These are phyloP conservation scores for Coemansia sp. DNA, from an alignment of 192 early-diverging fungal genomes.

Conservation along the genomic window DNA sequence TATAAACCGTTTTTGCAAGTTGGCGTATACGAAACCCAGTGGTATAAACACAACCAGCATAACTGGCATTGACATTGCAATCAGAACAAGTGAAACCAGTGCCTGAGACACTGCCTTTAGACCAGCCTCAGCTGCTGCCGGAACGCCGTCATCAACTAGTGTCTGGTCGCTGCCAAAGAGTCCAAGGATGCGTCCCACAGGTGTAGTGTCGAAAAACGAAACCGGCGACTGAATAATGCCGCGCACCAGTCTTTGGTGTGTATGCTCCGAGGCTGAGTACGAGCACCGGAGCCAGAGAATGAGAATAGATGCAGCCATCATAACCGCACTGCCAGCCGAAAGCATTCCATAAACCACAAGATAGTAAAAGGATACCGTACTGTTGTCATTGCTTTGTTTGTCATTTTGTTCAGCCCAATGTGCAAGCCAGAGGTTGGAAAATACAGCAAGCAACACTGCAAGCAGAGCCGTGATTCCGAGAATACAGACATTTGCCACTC, in stretches of 20 bases:
- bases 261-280: constrained; percentile 56
- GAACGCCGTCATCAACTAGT: constrained; percentile 14
- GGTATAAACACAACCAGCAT: too few species aligned
- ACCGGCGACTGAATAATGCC: constrained; percentile 71
- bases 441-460: constrained; percentile 58
- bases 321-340: constrained; percentile 69
- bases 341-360: constrained; percentile 74
- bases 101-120: neutral
- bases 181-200: constrained; percentile 74
- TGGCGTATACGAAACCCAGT: too few species aligned
- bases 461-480: constrained; percentile 60
- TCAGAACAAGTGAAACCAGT: too few species aligned
- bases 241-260: constrained; percentile 68
- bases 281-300: constrained; percentile 80
- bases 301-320: constrained; percentile 74
- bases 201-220: constrained; percentile 76
- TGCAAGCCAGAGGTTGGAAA: constrained; percentile 67
- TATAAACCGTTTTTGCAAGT: too few species aligned
- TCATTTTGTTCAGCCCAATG: constrained; percentile 65
- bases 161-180: constrained; percentile 61
- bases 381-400: constrained; percentile 22
- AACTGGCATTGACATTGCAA: too few species aligned
- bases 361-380: constrained; percentile 41
- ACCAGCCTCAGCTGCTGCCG: constrained; percentile 57
- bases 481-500: constrained; percentile 52